Base-by-base conservation (phyloP, 164 flowering plant genomes). In the Tinospora cordifolia region DNA sequence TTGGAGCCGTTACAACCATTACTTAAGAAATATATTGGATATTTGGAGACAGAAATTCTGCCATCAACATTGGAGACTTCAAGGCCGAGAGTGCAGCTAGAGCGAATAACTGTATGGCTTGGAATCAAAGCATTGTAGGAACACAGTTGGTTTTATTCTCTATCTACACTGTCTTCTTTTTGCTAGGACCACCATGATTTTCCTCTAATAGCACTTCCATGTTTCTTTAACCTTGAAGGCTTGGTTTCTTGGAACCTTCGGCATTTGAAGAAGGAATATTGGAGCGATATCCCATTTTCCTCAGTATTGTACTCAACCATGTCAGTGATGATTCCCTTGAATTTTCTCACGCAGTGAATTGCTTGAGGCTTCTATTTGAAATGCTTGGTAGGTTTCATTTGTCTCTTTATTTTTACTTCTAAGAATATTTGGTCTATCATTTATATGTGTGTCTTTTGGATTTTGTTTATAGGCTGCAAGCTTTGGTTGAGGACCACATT, bases 261-360 rank as follows among this genome's bases (percentile, higher is more conserved):
- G 93, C 94, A 68, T 86, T 91, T 75, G 98, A 91, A 84, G 98
- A 93, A 78, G 98, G 98, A 75, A 85, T 93, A 75, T 77, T 91
- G 77, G 97, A 93, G 73, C 83, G 81, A 34, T 86, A 93, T 81
- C 97, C 97, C 51, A 82, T 82, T 76, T 84, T 93, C 73, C 84
- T 91, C 74, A 93, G 87, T 79, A 83, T 90, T 75, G 93, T 93
- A 30, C 90, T 93, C 66, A 90, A 93, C 77, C 96, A 93, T 79
- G 82, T 93, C 27, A 88, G 91, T 77, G 90, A 91, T 68, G 98
- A 93, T 82, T 86, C 94, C 39, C 36, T 76, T 40, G 97, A 90
- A 75, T 93, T 93, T 75, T 82, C 90, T 68, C 85, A 87, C 85
- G 96, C 96, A 21, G 88, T 91, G 62, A 87, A 80, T 66, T 91